Conservation (phyloP, 2,329 filamentous ascomycete genomes). For the Lachnellula subtilissima region DNA sequence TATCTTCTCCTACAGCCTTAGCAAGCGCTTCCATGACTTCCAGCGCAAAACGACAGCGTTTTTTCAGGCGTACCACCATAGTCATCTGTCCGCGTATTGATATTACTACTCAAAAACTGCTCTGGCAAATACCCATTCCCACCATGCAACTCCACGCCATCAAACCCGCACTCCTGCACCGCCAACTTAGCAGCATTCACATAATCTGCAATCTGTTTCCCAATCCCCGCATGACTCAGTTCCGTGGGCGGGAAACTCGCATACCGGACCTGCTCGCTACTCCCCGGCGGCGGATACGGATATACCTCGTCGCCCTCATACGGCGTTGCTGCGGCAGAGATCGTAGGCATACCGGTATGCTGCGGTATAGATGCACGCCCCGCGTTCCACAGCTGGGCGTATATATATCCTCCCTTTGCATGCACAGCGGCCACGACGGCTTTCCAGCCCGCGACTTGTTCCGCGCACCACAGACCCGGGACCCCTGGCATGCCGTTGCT, state of each 20-base stretch:
- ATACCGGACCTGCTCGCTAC: constrained; percentile 36
- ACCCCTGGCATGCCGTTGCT: constrained; percentile 45
- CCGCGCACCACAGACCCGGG: constrained; percentile 49
- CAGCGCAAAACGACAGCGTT: constrained; percentile 45
- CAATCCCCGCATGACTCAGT: constrained; percentile 35
- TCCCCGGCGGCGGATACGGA: constrained; percentile 35
- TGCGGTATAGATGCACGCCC: constrained; percentile 44
- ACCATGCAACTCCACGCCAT: constrained; percentile 42
- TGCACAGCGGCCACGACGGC: constrained; percentile 54
- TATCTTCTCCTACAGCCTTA: constrained; percentile 46
- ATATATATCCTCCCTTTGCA: constrained; percentile 52
- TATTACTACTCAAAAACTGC: constrained; percentile 50
- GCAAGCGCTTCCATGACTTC: constrained; percentile 48
- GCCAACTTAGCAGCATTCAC: constrained; percentile 40
- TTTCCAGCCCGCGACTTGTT: constrained; percentile 52
- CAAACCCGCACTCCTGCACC: constrained; percentile 49
- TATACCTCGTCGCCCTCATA: constrained; percentile 41
- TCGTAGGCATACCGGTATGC: constrained; percentile 34
- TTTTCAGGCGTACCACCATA: constrained; percentile 47
- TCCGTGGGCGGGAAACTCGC: constrained; percentile 33
- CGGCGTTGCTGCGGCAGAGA: constrained; percentile 39
- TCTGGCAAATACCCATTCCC: constrained; percentile 50
- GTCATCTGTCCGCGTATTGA: constrained; percentile 49
- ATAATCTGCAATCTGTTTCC: constrained; percentile 38
- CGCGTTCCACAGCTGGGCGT: constrained; percentile 55